phyloP scores from a whole-genome alignment of 1,284 basidiomycete species.

The Pyrrhoderma lamaoense region DNA sequence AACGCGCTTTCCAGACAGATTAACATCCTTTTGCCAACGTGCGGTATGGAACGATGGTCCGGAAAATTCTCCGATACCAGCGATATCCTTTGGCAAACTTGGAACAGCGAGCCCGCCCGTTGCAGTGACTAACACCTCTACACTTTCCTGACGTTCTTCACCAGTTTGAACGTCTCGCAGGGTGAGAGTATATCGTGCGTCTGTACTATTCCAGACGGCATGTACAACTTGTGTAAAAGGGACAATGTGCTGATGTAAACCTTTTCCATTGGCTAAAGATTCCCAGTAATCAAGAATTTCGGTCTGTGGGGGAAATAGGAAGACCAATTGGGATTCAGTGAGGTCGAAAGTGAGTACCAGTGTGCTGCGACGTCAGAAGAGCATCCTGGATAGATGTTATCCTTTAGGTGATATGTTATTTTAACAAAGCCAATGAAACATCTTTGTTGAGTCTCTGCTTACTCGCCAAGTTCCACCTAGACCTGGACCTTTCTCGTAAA shows the following conservation, averaged over 20 bases:
- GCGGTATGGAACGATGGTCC: constrained; percentile 51
- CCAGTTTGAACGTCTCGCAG: constrained; percentile 29
- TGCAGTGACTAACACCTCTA: constrained; percentile 23
- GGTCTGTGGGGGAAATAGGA: constrained; percentile 36
- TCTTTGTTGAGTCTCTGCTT: constrained; percentile 20
- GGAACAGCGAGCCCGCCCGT: constrained; percentile 31
- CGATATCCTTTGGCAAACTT: constrained; percentile 36
- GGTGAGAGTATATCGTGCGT: constrained; percentile 33
- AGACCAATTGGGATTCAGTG: constrained; percentile 46
- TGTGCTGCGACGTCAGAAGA: constrained; percentile 48
- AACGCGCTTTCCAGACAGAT: constrained; percentile 44
- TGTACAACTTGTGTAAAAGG: constrained; percentile 35
- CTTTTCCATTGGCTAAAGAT: constrained; percentile 36
- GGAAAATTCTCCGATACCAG: constrained; percentile 39
- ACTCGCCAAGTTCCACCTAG: constrained; percentile 51
- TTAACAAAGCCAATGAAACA: too few species aligned
- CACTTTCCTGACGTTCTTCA: constrained; percentile 12
- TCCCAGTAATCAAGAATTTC: constrained; percentile 48
- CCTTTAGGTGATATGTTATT: too few species aligned
- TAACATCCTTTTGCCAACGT: constrained; percentile 48
- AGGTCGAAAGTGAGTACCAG: constrained; percentile 51
- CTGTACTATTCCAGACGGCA: constrained; percentile 39
- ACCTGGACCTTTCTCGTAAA: constrained; percentile 39
- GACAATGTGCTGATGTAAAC: constrained; percentile 29
- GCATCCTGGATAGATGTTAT: constrained; percentile 38